A percentile compares a stretch with the other conserved stretches of the same genome.
Evolutionary conservation across 129 eudicot species (phyloP).

Genomic region (Gnaphalium uliginosum): DNA sequence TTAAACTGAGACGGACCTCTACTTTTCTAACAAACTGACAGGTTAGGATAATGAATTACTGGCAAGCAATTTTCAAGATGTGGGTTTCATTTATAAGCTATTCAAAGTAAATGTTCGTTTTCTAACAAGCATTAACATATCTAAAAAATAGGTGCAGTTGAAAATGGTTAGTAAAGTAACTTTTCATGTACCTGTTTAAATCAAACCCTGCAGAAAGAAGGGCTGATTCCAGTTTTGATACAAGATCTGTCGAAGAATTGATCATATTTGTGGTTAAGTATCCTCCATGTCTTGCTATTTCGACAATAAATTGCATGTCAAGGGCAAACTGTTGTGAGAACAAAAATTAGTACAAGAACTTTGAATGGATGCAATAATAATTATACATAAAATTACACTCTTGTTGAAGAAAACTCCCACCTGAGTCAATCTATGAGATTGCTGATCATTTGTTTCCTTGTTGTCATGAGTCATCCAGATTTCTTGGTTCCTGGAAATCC

Average conservation of each 20-base stretch:
- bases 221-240: constrained; percentile 45
- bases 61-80: not conserved
- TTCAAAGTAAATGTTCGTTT: not conserved
- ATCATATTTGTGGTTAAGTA: constrained; percentile 47
- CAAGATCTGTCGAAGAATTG: constrained; percentile 32
- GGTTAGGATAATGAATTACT: not conserved
- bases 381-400: not conserved
- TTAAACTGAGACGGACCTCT: not conserved
- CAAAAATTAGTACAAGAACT: not conserved
- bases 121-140: not conserved
- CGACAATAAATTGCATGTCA: constrained; percentile 67
- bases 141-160: not conserved
- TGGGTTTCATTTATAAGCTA: not conserved
- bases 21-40: not conserved
- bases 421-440: constrained; percentile 47
- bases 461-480: constrained; percentile 15
- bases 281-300: constrained; percentile 64
- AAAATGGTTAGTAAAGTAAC: not conserved
- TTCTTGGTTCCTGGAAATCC: constrained; percentile 42
- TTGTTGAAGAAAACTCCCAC: constrained; percentile 34
- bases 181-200: constrained; percentile 44
- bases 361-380: not conserved
- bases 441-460: constrained; percentile 37
- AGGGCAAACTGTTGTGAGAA: constrained; percentile 42
- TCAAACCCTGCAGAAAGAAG: constrained; percentile 43